phyloP scores from a whole-genome alignment of 2,329 filamentous ascomycete genomes.

The Aspergillus fischeri region DNA sequence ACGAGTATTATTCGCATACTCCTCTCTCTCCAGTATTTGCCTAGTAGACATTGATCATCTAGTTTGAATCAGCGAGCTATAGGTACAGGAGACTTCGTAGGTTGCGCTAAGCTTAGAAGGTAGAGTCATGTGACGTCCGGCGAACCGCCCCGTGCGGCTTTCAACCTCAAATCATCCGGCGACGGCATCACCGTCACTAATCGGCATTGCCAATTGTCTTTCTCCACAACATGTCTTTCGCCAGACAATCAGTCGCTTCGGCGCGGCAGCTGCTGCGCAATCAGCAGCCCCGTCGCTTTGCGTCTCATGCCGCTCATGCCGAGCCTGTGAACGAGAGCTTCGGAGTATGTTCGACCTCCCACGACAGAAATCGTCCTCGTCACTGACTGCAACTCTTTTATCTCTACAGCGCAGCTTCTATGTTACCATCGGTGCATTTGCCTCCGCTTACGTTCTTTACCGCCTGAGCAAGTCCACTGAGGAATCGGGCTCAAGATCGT shows the following conservation, averaged over 20 bases:
- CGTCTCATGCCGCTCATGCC: constrained; percentile 39
- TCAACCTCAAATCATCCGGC: constrained; percentile 19
- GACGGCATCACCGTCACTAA: constrained; percentile 27
- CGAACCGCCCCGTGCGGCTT: constrained; percentile 11
- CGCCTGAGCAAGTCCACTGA: constrained; percentile 35
- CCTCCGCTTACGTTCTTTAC: constrained; percentile 42
- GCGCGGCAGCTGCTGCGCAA: constrained; percentile 36
- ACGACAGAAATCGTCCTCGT: not conserved
- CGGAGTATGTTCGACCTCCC: constrained; percentile 36
- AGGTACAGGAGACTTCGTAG: too few relatives aligned
- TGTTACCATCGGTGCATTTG: constrained; percentile 41
- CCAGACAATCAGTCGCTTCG: constrained; percentile 38
- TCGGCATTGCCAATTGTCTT: constrained; percentile 28
- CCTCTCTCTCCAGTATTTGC: not conserved
- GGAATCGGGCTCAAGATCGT: constrained; percentile 37
- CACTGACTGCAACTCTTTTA: constrained; percentile 15
- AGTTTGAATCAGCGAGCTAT: too few relatives aligned
- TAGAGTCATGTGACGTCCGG: constrained; percentile 12
- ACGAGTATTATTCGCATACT: not conserved
- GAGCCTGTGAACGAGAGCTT: constrained; percentile 45
- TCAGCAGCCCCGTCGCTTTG: constrained; percentile 43
- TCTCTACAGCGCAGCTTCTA: constrained; percentile 45
- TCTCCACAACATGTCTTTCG: constrained; percentile 38
- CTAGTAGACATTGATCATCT: not conserved
- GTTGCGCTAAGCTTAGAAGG: constrained; percentile 8